Base-by-base conservation (phyloP, 225 moss, liverwort and hornwort species). In the Pseudisothecium myosuroides region DNA sequence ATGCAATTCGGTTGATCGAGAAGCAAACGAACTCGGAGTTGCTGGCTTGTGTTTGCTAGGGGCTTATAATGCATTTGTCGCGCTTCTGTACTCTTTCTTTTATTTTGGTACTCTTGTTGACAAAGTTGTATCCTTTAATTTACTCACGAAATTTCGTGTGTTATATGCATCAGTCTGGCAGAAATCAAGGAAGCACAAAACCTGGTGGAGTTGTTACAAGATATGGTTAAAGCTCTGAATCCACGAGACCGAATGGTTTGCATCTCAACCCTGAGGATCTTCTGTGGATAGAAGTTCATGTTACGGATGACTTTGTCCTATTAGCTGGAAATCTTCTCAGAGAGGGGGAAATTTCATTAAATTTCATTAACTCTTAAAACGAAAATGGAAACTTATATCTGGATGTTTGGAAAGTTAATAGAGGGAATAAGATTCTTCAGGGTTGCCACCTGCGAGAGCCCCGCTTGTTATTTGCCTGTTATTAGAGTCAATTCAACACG, bases 151-250 rank as follows among this genome's bases (percentile, higher is more conserved):
- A 82, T 66, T 62, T 68, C 17, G 76, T 82, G 22, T 80, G 76
- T 76, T 82, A 16, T 83, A n/a, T 91, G 72, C 49, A 64, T 87
- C 93, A 97, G 96, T 91, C 93, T 97, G 91, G 81, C 93, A 90
- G 96, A 96, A 82, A 94, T 97, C 76, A 92, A 95, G 58, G 78
- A 91, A 60, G 92, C 97, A 56, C 95, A 91, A 65, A 92, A 93
- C 89, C 90, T 94, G 88, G 88, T 94, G 80, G 97, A 97, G 86
- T 91, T 97, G 83, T 91, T 97, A 31, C 92, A 93, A 45, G 96
- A 96, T 80, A 97, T 97, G 97, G 89, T 97, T 84, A 93, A 88
- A 84, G 97, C 97, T 58, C 67, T 97, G n/a, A 92, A 92, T 87
- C 96, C 95, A 75, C 86, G 82, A 59, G 95, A 95, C 85, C 93